These are phyloP conservation scores for Licmophora abbreviata DNA, from an alignment of 108 stramenopile genomes.

Conservation along the genomic window DNA sequence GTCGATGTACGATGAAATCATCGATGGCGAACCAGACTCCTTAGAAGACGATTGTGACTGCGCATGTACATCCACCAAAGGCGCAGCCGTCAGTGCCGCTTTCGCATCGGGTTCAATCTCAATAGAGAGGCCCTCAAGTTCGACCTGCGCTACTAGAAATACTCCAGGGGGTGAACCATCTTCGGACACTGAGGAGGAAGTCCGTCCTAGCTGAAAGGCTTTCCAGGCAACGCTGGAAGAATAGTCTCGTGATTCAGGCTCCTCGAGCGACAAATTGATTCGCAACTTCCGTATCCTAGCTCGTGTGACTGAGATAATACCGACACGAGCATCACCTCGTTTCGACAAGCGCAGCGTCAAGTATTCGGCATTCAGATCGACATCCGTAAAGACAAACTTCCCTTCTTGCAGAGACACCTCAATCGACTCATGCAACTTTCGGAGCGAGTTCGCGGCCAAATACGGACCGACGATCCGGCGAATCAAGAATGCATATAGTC, in stretches of 20 bases:
- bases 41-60: constrained; percentile 3
- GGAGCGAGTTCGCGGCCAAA: constrained; percentile 34
- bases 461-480: constrained; percentile 60
- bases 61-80: too few relatives aligned
- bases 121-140: constrained; percentile 31
- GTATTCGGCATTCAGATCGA: constrained; percentile 44
- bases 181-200: neutral
- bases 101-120: constrained; percentile 23
- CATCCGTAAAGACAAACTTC: constrained; percentile 39
- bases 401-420: constrained; percentile 69
- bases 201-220: constrained; percentile 27
- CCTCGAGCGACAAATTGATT: constrained; percentile 24
- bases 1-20: constrained; percentile 42
- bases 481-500: constrained; percentile 66
- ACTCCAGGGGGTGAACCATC: constrained; percentile 17
- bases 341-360: constrained; percentile 14
- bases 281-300: constrained; percentile 19
- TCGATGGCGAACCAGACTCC: constrained; percentile 16
- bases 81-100: neutral
- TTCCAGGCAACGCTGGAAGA: constrained; percentile 22
- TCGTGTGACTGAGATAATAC: constrained; percentile 14
- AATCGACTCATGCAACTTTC: constrained; percentile 48
- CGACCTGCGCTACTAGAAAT: constrained; percentile 29
- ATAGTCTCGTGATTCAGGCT: constrained; percentile 6
- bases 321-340: neutral